Conservation (phyloP, 306 rosid genomes). For the Delonix regia region DNA sequence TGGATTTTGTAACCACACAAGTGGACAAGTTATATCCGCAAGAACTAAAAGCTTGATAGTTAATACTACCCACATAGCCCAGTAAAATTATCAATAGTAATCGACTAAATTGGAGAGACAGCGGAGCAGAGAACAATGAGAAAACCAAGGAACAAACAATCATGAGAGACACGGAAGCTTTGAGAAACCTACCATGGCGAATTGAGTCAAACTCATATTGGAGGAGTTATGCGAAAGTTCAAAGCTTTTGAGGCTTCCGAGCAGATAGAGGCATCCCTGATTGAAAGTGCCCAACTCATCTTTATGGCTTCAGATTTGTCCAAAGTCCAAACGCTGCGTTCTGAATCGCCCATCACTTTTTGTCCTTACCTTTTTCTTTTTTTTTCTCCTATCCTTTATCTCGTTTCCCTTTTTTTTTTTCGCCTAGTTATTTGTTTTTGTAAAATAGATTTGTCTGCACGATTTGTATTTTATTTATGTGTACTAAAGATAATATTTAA, state of each 20-base stretch:
- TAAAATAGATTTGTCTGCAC: no score
- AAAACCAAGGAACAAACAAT: neutral
- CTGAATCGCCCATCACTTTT: neutral
- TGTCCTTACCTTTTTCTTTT: no score
- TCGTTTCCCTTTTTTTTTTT: no score
- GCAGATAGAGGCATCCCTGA: neutral
- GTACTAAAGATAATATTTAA: no score
- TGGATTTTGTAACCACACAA: neutral
- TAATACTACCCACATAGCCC: conserved; percentile 27
- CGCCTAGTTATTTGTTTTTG: no score
- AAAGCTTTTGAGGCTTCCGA: conserved; percentile 37
- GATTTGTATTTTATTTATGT: no score
- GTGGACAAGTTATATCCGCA: neutral
- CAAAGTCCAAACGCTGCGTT: conserved; percentile 2
- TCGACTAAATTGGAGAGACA: neutral
- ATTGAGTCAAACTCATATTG: conserved; percentile 72
- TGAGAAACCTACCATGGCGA: conserved; percentile 75
- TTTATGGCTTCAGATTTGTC: conserved; percentile 12
- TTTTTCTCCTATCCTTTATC: no score
- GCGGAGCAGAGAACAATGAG: conserved; percentile 15
- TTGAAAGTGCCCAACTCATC: neutral
- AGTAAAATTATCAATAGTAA: neutral
- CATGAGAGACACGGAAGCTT: neutral
- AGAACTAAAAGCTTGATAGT: neutral
- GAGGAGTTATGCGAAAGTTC: conserved; percentile 21